Evolutionary conservation across 2,329 filamentous ascomycete species (phyloP), one percentile per base, ranked within the genome.

Genomic region (Venturia asperata): DNA sequence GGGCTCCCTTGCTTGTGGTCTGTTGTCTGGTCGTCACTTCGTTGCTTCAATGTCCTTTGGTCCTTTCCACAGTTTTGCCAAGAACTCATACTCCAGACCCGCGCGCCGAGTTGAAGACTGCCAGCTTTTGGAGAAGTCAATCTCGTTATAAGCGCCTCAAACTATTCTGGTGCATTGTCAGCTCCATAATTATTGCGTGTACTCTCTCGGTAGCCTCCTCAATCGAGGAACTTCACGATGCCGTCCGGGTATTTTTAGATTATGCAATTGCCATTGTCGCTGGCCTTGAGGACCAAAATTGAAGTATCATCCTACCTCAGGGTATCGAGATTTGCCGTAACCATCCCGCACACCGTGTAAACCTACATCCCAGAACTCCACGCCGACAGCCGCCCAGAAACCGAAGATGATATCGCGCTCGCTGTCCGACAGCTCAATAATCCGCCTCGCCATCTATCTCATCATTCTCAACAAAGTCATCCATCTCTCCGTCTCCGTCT

Each of bases 401-500:
- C 5, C 11, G 21, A 42, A 34, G 5, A 34, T 43, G 24, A 17
- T 6, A 10, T 61, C 60, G 37, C 60, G 9, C 42, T 19, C 43
- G 15, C 60, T 17, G 6, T 34, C 39, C 39, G 15, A 42, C 34
- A 42, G 21, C 37, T 39, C 17, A 45, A 39, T 42, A 61, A 27
- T 76, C 75, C 34, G 73, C 75, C 68, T 77, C 75, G 0, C 73
- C 75, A 63, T 77, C 75, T 43, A 70, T 63, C 58, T 77, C 75
- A 61, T 77, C 75, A 52, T 77, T 71, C 52, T 66, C 65, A n/a
- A 66, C 63, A 62, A 66, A 66, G 42, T 62, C 65, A 55, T 66
- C 63, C 63, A 66, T 64, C 42, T 66, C 65, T n/a, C 56, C 63
- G 10, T 39, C 45, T 47, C 39, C 63, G 15, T 34, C 39, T 2